phyloP scores from a whole-genome alignment of 768 basidiomycete species.

The Leccinum ochraceum region DNA sequence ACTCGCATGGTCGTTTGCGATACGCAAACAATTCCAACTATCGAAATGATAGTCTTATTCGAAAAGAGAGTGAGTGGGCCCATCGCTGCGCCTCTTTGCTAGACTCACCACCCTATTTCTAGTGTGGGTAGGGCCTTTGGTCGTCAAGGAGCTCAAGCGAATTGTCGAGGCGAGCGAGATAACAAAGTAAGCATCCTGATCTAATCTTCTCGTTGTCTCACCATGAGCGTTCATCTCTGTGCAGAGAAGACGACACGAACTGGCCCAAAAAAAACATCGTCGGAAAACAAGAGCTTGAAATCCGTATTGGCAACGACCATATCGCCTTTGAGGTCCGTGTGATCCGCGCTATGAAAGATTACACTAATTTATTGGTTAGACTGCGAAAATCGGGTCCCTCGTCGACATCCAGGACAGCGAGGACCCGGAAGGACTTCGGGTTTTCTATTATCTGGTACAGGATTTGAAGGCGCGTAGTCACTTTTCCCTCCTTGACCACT shows the following conservation, averaged over 20 bases:
- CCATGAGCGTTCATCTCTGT: background rate
- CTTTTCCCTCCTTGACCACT: background rate
- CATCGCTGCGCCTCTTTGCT: background rate
- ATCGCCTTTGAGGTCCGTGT: conserved; percentile 89
- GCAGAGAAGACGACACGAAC: conserved; percentile 94
- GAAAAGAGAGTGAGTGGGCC: conserved; percentile 89
- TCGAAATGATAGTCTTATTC: conserved; percentile 93
- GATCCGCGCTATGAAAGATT: background rate
- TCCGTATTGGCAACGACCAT: conserved; percentile 91
- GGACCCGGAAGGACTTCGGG: conserved; percentile 95
- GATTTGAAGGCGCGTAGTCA: conserved; percentile 77
- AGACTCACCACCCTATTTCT: conserved; percentile 6
- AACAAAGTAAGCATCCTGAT: conserved; percentile 61
- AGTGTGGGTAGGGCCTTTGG: conserved; percentile 96
- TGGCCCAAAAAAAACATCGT: conserved; percentile 99
- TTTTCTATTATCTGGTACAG: conserved; percentile 98
- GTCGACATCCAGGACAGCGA: conserved; percentile 97
- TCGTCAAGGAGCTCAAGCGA: conserved; percentile 92
- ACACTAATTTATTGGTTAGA: conserved; percentile 48
- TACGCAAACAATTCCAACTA: conserved; percentile 99
- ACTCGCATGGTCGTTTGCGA: conserved; percentile 92
- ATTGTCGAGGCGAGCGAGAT: conserved; percentile 94
- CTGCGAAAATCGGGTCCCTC: conserved; percentile 95
- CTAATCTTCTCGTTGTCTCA: background rate
- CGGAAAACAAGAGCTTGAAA: conserved; percentile 97